These are phyloP conservation scores for Lithospermum erythrorhizon DNA, from an alignment of 257 asterid species.

Conservation along the genomic window DNA sequence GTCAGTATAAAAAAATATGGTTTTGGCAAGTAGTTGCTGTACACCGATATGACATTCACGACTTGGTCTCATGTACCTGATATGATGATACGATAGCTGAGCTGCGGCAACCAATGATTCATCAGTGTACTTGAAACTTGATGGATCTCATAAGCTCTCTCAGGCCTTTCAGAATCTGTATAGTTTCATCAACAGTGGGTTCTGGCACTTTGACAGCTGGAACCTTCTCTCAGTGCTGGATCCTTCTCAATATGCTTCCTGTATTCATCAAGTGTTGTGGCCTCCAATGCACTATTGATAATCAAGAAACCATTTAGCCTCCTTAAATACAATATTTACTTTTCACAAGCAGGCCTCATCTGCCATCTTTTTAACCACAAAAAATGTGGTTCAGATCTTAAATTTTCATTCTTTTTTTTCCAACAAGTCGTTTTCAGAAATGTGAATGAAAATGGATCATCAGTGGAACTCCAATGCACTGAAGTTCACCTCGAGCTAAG, in stretches of 20 bases:
- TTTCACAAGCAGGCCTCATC: too few species aligned
- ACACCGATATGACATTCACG: too few species aligned
- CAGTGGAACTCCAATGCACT: slow-evolving; percentile 10
- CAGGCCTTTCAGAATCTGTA: slow-evolving; percentile 26
- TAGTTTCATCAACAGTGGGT: slow-evolving; percentile 30
- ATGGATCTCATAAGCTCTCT: slow-evolving; percentile 25
- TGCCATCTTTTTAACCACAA: too few species aligned
- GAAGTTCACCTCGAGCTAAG: slow-evolving; percentile 34
- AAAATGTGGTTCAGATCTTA: too few species aligned
- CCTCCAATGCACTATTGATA: slow-evolving; percentile 44
- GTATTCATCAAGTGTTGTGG: slow-evolving; percentile 52
- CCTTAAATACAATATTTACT: neutral
- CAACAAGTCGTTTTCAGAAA: neutral
- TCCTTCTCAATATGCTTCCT: slow-evolving; percentile 43
- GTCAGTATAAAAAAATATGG: too few species aligned
- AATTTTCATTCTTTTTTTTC: neutral
- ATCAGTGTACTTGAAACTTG: slow-evolving; percentile 32
- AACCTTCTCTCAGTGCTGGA: slow-evolving; percentile 39
- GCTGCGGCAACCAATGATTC: slow-evolving; percentile 32
- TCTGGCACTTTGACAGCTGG: slow-evolving; percentile 38
- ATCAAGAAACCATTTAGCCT: neutral
- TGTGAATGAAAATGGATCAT: neutral
- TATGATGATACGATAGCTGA: slow-evolving; percentile 32
- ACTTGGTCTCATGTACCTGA: slow-evolving; percentile 34
- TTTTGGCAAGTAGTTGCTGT: neutral